Percentiles rank a stretch among this genome's conserved stretches.
Evolutionary conservation across 352 stramenopile species (phyloP).

Genomic region (Albugo candida): DNA sequence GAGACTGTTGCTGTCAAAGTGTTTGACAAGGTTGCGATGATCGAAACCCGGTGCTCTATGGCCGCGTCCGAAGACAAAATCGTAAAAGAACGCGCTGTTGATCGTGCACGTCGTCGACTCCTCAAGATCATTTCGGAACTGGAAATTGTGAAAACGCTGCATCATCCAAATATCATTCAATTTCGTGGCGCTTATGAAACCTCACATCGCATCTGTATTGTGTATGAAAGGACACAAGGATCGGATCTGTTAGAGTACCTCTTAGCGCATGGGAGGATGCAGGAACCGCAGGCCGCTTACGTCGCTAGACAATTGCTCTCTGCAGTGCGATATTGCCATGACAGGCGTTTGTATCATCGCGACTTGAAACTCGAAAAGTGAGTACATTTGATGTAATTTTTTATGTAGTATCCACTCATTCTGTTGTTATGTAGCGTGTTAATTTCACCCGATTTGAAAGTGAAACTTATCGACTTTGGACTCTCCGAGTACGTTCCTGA

Average conservation of each 20-base stretch:
- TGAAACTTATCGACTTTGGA: constrained; percentile 94
- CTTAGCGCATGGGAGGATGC: constrained; percentile 50
- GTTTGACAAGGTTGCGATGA: constrained; percentile 68
- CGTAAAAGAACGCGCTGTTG: constrained; percentile 38
- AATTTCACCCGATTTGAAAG: constrained; percentile 75
- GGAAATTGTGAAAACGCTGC: constrained; percentile 47
- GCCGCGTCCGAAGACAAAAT: constrained; percentile 32
- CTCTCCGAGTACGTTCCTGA: constrained; percentile 74
- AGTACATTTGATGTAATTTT: constrained; percentile 1
- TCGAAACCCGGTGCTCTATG: constrained; percentile 60
- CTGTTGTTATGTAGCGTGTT: constrained; percentile 43
- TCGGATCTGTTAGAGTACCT: constrained; percentile 54
- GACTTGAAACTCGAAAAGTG: constrained; percentile 93
- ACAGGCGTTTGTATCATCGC: constrained; percentile 80
- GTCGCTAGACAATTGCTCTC: constrained; percentile 78
- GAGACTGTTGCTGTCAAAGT: constrained; percentile 51
- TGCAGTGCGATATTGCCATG: constrained; percentile 86
- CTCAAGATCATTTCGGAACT: constrained; percentile 69
- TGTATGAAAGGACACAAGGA: constrained; percentile 59
- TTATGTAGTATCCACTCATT: background rate
- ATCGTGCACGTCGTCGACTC: constrained; percentile 43
- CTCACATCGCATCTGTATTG: constrained; percentile 54
- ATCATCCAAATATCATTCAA: constrained; percentile 67
- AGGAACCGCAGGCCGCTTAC: constrained; percentile 23
- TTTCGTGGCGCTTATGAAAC: constrained; percentile 56